phyloP scores from a whole-genome alignment of 768 basidiomycete species.

The Hebeloma cylindrosporum region DNA sequence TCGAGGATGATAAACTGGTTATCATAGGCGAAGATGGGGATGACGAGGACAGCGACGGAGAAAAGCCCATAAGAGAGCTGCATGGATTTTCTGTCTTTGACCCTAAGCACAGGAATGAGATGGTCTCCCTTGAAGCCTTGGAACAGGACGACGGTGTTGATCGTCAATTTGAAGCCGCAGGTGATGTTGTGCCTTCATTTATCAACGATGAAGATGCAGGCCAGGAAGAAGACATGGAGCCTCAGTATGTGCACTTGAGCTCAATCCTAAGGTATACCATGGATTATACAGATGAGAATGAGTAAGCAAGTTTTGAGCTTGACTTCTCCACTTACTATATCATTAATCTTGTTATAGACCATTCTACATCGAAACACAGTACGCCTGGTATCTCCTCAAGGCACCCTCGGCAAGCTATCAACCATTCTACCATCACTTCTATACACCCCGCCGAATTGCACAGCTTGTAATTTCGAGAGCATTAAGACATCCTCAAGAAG shows the following conservation, averaged over 20 bases:
- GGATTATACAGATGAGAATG: constrained; percentile 48
- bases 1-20: constrained; percentile 36
- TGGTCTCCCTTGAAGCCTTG: constrained; percentile 49
- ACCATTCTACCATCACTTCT: constrained; percentile 47
- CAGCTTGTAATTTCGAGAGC: constrained; percentile 46
- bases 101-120: constrained; percentile 39
- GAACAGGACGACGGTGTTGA: constrained; percentile 42
- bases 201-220: constrained; percentile 62
- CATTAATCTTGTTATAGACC: constrained; percentile 40
- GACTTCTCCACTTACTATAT: not conserved
- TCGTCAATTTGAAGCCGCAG: constrained; percentile 53
- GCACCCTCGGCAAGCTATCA: constrained; percentile 47
- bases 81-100: constrained; percentile 65
- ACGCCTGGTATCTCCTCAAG: constrained; percentile 62
- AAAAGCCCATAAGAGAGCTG: constrained; percentile 59
- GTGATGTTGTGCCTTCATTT: constrained; percentile 47
- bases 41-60: constrained; percentile 33
- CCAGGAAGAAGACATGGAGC: constrained; percentile 49
- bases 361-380: constrained; percentile 62
- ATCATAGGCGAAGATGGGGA: constrained; percentile 34
- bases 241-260: constrained; percentile 45
- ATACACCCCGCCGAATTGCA: constrained; percentile 48
- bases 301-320: constrained; percentile 40
- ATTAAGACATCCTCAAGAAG: constrained; percentile 27
- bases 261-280: constrained; percentile 48